Percentiles rank a stretch among this genome's conserved stretches.
phyloP scores from a whole-genome alignment of 148 eudicot genomes.

The Fallopia convolvulus region DNA sequence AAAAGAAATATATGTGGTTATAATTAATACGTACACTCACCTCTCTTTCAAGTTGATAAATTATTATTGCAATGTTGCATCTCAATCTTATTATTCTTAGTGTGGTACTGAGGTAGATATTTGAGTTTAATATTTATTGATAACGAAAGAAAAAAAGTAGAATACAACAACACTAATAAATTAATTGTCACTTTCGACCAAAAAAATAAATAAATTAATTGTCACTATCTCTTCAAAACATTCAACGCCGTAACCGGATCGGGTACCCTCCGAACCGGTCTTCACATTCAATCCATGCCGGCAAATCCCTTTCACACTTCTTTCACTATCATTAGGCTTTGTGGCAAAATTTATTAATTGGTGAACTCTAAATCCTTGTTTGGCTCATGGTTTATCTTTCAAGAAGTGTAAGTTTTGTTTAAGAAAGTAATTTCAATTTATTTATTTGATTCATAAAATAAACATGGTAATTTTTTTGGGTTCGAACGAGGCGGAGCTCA shows the following conservation, averaged over 20 bases:
- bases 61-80: background rate
- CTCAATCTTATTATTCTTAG: background rate
- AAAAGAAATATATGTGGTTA: too few relatives aligned
- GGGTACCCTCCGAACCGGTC: background rate
- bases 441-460: too few relatives aligned
- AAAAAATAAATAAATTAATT: background rate
- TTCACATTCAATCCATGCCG: background rate
- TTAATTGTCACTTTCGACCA: background rate
- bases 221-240: background rate
- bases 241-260: background rate
- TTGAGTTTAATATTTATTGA: background rate
- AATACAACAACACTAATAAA: background rate
- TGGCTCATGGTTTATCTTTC: too few relatives aligned
- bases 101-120: background rate
- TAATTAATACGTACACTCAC: too few relatives aligned
- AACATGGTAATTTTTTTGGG: too few relatives aligned
- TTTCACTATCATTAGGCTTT: too few relatives aligned
- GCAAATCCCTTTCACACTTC: background rate
- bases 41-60: background rate
- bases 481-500: too few relatives aligned
- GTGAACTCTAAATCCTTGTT: too few relatives aligned
- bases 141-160: background rate
- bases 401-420: too few relatives aligned
- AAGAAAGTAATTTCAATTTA: too few relatives aligned
- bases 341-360: too few relatives aligned